Evolutionary conservation across 179 eudicot species (phyloP).

Genomic region (Patellifolia procumbens): DNA sequence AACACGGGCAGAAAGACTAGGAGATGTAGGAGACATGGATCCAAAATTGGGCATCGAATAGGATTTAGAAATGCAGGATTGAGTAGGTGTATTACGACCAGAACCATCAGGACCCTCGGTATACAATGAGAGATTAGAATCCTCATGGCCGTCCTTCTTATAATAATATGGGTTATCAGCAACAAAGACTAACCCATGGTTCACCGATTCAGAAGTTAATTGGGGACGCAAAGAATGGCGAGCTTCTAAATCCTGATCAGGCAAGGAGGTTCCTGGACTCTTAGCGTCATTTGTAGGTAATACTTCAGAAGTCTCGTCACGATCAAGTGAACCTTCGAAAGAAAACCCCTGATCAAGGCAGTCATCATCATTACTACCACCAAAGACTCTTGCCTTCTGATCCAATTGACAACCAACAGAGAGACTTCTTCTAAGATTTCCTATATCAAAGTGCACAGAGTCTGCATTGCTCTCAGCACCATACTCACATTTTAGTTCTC

Average conservation of each 20-base stretch:
- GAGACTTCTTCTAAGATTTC: conserved; percentile 51
- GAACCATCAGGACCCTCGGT: conserved; percentile 33
- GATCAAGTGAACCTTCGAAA: conserved; percentile 42
- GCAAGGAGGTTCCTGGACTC: conserved; percentile 33
- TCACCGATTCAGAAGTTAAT: conserved; percentile 40
- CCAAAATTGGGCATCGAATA: conserved; percentile 63
- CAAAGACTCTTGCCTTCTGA: conserved; percentile 39
- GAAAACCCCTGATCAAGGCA: conserved; percentile 45
- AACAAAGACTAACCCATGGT: conserved; percentile 48
- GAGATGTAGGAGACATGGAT: conserved; percentile 31
- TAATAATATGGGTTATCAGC: conserved; percentile 37
- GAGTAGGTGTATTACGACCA: conserved; percentile 31
- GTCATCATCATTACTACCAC: conserved; percentile 48
- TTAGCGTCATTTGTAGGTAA: conserved; percentile 29
- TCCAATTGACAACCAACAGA: conserved; percentile 74
- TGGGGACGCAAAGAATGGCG: conserved; percentile 39
- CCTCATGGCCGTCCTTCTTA: conserved; percentile 42
- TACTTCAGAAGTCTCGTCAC: conserved; percentile 23
- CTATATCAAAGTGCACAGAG: conserved; percentile 26
- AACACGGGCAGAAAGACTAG: conserved; percentile 18
- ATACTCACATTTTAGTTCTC: conserved; percentile 44
- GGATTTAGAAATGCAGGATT: conserved; percentile 49
- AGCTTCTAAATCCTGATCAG: conserved; percentile 44
- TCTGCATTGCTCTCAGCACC: conserved; percentile 37
- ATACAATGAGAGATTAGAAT: conserved; percentile 33